phyloP scores from a whole-genome alignment of 2,329 filamentous ascomycete genomes.

The Diaporthe citriasiana region DNA sequence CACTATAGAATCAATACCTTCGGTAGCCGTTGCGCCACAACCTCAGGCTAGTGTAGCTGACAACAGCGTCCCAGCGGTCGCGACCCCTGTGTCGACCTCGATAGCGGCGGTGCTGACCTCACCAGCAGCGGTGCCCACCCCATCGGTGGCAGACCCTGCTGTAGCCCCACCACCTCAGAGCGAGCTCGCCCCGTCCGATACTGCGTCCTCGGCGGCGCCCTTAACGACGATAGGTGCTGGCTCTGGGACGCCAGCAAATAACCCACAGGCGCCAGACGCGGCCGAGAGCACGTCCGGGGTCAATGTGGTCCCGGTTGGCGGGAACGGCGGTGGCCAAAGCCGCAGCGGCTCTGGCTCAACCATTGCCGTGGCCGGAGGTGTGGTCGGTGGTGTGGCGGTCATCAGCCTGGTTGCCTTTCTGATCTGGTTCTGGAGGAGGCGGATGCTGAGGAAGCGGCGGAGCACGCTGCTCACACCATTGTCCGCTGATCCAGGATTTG shows the following conservation, averaged over 20 bases:
- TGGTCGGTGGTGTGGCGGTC: conserved; percentile 64
- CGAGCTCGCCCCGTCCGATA: conserved; percentile 26
- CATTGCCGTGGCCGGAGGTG: conserved; percentile 64
- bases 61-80: conserved; percentile 50
- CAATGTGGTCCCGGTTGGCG: conserved; percentile 44
- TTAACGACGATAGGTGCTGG: conserved; percentile 43
- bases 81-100: conserved; percentile 37
- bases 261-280: conserved; percentile 13
- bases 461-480: conserved; percentile 66
- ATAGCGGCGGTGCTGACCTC: conserved; percentile 39
- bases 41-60: conserved; percentile 55
- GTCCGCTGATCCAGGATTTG: conserved; percentile 50
- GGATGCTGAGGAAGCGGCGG: conserved; percentile 57
- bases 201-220: conserved; percentile 32
- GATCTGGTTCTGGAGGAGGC: conserved; percentile 65
- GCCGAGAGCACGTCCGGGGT: conserved; percentile 42
- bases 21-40: conserved; percentile 44
- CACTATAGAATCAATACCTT: conserved; percentile 42
- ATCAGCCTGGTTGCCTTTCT: conserved; percentile 62
- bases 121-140: conserved; percentile 34
- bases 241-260: conserved; percentile 39
- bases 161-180: conserved; percentile 25
- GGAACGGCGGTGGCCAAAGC: conserved; percentile 36
- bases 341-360: conserved; percentile 52
- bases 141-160: conserved; percentile 20